Evolutionary conservation across 257 asterid species (phyloP).

Genomic region (Lavandula angustifolia): DNA sequence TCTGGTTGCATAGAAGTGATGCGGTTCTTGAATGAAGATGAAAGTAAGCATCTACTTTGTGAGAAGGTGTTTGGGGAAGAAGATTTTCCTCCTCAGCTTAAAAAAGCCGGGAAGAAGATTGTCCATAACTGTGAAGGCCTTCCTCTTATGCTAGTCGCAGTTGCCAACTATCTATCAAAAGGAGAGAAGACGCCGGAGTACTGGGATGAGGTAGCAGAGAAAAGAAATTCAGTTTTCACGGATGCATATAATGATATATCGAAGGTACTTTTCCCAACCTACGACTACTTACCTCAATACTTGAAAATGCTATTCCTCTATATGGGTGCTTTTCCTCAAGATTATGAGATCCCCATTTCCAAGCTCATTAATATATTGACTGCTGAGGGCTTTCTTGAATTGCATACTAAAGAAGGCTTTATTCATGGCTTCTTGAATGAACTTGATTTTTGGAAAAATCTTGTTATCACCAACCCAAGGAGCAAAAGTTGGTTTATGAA

Average conservation of each 20-base stretch:
- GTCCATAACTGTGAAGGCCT: constrained; percentile 25
- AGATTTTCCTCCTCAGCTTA: neutral
- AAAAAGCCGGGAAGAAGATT: constrained; percentile 10
- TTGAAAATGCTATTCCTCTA: too few relatives aligned
- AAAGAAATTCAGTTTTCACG: neutral
- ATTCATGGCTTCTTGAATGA: too few relatives aligned
- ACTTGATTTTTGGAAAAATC: too few relatives aligned
- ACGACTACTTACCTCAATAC: too few relatives aligned
- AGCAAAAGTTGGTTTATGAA: too few relatives aligned
- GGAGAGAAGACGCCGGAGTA: neutral
- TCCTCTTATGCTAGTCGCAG: constrained; percentile 27
- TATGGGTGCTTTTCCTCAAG: too few relatives aligned
- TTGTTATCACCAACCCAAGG: too few relatives aligned
- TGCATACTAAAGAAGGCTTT: too few relatives aligned
- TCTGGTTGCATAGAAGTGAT: neutral
- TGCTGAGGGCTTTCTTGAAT: constrained; percentile 21
- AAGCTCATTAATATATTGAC: constrained; percentile 17
- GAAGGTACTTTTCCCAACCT: too few relatives aligned
- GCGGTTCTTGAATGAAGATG: neutral
- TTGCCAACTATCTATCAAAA: constrained; percentile 22
- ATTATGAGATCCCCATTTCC: neutral
- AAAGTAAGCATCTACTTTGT: neutral
- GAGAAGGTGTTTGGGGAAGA: neutral
- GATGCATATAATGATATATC: too few relatives aligned
- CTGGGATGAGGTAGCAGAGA: constrained; percentile 19